Base-by-base conservation (phyloP, 192 early-diverging fungal genomes). In the Mortierella antarctica region DNA sequence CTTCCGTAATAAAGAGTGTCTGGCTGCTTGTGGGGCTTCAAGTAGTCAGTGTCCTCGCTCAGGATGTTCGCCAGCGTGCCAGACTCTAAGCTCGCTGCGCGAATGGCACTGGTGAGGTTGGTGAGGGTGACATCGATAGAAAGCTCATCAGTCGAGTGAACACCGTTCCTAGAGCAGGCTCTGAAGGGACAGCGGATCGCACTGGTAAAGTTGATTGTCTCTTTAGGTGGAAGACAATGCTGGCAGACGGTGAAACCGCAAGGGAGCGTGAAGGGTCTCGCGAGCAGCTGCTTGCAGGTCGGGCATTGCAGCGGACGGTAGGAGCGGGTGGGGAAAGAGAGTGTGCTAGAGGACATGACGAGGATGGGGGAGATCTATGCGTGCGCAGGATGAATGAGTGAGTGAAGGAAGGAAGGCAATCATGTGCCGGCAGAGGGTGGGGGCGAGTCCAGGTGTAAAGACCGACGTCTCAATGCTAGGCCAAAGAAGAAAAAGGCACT, bases 221-320 rank as follows among this genome's bases (percentile, higher is more conserved):
- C 55, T 23, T 60, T 47, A 0, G 47, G 57, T 15, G 73, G 82
- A 21, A 77, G 64, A 77, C 77, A 81, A 2, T 44, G 9, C 4
- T 74, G 62, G 65, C 86, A 87, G 47, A 82, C 65, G 2, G 81
- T 71, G 44, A 83, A 77, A n/a, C 86, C 86, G 11, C 86, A 87
- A 6, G 86, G 73, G 1, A 87, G 65, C 14, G 86, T 87, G 47
- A 75, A 20, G 4, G 86, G 86, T 13, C 67, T 75, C 11, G 69
- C 58, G 4, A 86, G 51, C 15, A 74, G 63, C n/a, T 56, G 44
- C 23, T 78, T 62, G 57, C 85, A 86, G 44, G 51, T 54, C 9
- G 74, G 71, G 62, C 85, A 86, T 50, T 83, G 70, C 7, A 74
- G 66, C 5, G 67, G 67, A n/a, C 48, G 54, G 45, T 58, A 61